Conservation (phyloP, 2,329 filamentous ascomycete species). For the Fusarium nisikadoi region DNA sequence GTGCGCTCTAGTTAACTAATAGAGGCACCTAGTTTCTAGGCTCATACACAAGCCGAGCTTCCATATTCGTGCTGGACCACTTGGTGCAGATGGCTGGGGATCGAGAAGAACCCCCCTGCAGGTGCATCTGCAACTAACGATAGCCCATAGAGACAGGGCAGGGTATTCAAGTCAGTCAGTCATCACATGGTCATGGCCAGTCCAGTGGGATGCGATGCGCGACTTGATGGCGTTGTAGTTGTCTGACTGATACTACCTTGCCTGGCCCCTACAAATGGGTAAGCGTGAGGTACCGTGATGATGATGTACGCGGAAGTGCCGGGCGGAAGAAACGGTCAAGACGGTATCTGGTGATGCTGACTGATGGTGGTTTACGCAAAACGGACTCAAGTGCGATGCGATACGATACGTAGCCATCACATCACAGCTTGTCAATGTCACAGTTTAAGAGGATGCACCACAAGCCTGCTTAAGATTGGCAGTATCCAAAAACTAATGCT, state of each 20-base stretch:
- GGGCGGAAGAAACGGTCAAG: constrained; percentile 23
- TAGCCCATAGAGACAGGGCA: constrained; percentile 23
- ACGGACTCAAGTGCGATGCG: not conserved
- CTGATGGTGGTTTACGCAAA: constrained; percentile 28
- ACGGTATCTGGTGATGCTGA: constrained; percentile 27
- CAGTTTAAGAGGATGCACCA: constrained; percentile 32
- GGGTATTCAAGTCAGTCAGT: constrained; percentile 6
- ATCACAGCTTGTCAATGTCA: constrained; percentile 4
- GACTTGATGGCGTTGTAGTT: constrained; percentile 34
- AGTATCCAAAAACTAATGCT: constrained; percentile 29
- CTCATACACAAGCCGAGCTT: constrained; percentile 36
- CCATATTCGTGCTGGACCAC: constrained; percentile 40
- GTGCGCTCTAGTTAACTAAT: constrained; percentile 28
- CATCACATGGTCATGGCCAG: constrained; percentile 40
- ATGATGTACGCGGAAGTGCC: constrained; percentile 18
- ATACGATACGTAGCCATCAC: not conserved
- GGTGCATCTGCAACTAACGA: constrained; percentile 42
- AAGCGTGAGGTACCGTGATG: constrained; percentile 4
- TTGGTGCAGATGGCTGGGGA: constrained; percentile 44
- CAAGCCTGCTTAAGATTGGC: constrained; percentile 21
- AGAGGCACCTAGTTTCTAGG: constrained; percentile 13
- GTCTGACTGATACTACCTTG: constrained; percentile 30
- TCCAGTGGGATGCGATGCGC: constrained; percentile 28
- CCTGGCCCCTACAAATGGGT: constrained; percentile 13
- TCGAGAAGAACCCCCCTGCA: constrained; percentile 29